Percentiles rank a stretch among this genome's conserved stretches.
phyloP scores from a whole-genome alignment of 116 monocot genomes.

The Iris pallida region DNA sequence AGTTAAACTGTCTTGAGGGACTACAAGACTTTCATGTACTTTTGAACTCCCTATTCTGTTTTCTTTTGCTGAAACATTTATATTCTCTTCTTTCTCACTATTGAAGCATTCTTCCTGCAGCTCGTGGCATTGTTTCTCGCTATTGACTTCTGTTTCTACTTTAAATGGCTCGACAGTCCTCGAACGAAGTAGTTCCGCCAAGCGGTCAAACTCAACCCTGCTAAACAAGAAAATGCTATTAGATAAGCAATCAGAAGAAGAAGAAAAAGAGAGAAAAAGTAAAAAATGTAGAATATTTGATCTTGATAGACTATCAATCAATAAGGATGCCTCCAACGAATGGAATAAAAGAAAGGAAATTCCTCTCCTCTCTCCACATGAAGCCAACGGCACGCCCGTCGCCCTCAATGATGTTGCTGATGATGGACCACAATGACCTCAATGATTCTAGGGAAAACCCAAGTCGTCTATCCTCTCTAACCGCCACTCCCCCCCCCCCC shows the following conservation, averaged over 20 bases:
- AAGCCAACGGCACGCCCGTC: too few species aligned
- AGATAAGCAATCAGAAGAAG: not conserved
- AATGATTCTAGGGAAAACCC: too few species aligned
- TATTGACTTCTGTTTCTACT: conserved; percentile 3
- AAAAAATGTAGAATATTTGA: not conserved
- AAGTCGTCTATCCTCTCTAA: too few species aligned
- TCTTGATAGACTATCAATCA: not conserved
- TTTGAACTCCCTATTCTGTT: conserved; percentile 3
- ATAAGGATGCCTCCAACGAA: too few species aligned
- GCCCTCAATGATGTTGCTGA: too few species aligned
- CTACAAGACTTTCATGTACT: conserved; percentile 13
- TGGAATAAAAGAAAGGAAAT: too few species aligned
- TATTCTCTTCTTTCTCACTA: conserved; percentile 1
- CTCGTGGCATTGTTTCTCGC: not conserved
- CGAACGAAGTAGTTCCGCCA: conserved; percentile 25
- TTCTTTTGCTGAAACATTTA: conserved; percentile 13
- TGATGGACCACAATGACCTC: too few species aligned
- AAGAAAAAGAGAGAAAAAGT: not conserved
- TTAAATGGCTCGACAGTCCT: conserved; percentile 12
- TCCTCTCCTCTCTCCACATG: too few species aligned
- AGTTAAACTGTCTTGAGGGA: not conserved
- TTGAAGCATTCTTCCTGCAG: not conserved
- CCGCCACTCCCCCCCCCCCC: too few species aligned
- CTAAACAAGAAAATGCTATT: not conserved
- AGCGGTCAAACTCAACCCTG: conserved; percentile 29